phyloP scores from a whole-genome alignment of 139 green algal genomes.

The Chlamydomonas sphaeroides region DNA sequence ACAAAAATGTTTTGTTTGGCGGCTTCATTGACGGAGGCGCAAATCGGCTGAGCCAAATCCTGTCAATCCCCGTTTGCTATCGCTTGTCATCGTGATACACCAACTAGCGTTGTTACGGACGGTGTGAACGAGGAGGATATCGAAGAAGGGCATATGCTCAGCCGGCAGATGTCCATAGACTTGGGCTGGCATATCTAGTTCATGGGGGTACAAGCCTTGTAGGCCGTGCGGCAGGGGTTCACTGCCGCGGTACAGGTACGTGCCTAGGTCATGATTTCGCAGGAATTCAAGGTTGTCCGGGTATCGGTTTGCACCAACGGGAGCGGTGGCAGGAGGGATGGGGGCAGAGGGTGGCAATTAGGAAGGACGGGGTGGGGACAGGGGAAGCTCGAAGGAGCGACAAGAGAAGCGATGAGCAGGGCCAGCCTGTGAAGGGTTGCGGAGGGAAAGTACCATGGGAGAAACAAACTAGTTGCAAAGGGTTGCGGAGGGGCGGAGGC shows the following conservation, averaged over 20 bases:
- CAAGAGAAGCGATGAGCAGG: too few relatives aligned
- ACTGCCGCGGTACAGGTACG: too few relatives aligned
- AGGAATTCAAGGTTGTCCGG: not conserved
- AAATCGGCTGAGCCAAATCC: not conserved
- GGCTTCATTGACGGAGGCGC: not conserved
- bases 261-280: not conserved
- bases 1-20: not conserved
- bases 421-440: too few relatives aligned
- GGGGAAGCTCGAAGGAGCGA: too few relatives aligned
- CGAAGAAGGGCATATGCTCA: not conserved
- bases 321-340: not conserved
- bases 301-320: not conserved
- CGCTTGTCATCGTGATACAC: not conserved
- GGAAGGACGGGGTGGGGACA: too few relatives aligned
- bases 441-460: too few relatives aligned
- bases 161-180: not conserved
- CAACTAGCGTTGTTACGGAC: not conserved
- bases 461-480: too few relatives aligned
- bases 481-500: too few relatives aligned
- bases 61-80: not conserved
- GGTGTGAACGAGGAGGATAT: not conserved
- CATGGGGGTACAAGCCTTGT: not conserved
- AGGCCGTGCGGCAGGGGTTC: too few relatives aligned
- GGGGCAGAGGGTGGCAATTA: too few relatives aligned
- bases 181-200: not conserved